Conservation (phyloP, 225 moss, liverwort and hornwort genomes). For the Neckera pumila region DNA sequence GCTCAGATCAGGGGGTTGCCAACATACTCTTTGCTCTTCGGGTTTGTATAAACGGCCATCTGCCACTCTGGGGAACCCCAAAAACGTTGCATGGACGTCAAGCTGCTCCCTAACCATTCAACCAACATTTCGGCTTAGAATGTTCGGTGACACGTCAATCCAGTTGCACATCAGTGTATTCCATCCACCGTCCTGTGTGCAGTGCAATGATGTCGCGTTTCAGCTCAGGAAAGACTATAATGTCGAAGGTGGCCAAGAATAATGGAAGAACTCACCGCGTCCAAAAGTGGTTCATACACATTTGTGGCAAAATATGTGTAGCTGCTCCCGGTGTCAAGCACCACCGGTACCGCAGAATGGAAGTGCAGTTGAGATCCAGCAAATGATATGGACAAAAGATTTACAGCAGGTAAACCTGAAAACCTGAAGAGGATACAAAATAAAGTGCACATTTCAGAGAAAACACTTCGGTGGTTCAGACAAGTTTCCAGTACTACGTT, state of each 20-base stretch:
- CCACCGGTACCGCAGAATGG: not conserved
- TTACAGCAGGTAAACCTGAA: not conserved
- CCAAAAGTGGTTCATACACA: not conserved
- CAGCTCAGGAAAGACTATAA: not conserved
- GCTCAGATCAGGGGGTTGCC: not conserved
- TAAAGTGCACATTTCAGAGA: not conserved
- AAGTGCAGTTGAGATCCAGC: not conserved
- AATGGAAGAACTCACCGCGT: constrained; percentile 12
- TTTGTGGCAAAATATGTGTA: not conserved
- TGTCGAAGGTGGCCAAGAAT: not conserved
- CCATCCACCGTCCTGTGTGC: not conserved
- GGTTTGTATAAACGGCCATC: not conserved
- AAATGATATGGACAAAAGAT: not conserved
- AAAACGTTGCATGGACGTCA: not conserved
- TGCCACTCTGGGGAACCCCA: not conserved
- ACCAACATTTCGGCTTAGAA: not conserved
- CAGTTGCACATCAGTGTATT: not conserved
- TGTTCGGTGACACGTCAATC: not conserved
- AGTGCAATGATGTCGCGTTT: not conserved
- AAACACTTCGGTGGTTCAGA: not conserved
- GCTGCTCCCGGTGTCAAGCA: constrained; percentile 15
- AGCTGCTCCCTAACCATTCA: constrained; percentile 23
- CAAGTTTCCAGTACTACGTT: not conserved
- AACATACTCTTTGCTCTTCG: constrained; percentile 12
- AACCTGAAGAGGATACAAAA: not conserved